Conservation (phyloP, 2,329 filamentous ascomycete genomes). For the Colletotrichum theobromicola region DNA sequence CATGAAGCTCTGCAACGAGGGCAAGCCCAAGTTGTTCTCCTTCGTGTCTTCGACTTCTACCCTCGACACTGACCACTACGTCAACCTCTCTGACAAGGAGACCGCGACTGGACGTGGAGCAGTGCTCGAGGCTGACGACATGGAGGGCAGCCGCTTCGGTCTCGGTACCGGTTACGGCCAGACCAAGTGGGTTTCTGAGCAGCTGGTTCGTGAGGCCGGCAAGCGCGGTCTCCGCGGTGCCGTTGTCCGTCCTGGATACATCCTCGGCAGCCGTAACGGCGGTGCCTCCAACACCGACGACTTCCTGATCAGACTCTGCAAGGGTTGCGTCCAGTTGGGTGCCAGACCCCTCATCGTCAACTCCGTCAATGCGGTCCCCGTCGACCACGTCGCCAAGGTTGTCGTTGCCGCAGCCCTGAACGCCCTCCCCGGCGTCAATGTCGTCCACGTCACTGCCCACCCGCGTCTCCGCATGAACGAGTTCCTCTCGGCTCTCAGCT, state of each 20-base stretch:
- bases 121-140: too few species aligned
- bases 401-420: conserved; percentile 77
- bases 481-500: too few species aligned
- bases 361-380: conserved; percentile 88
- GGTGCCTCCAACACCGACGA: not conserved
- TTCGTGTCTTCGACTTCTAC: not conserved
- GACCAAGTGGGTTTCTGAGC: too few species aligned
- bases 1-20: not conserved
- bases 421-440: conserved; percentile 55
- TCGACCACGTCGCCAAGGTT: conserved; percentile 81
- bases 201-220: too few species aligned
- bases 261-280: not conserved
- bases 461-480: too few species aligned
- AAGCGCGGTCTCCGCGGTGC: too few species aligned
- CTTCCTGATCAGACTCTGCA: not conserved
- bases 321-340: conserved; percentile 83
- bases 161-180: too few species aligned
- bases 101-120: not conserved
- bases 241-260: too few species aligned
- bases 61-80: not conserved
- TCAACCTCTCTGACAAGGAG: not conserved
- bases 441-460: conserved; percentile 81
- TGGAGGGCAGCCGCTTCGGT: too few species aligned
- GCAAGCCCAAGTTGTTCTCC: not conserved
- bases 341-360: conserved; percentile 80